Conservation (phyloP, 768 basidiomycete species). For the Pholiota microspora region DNA sequence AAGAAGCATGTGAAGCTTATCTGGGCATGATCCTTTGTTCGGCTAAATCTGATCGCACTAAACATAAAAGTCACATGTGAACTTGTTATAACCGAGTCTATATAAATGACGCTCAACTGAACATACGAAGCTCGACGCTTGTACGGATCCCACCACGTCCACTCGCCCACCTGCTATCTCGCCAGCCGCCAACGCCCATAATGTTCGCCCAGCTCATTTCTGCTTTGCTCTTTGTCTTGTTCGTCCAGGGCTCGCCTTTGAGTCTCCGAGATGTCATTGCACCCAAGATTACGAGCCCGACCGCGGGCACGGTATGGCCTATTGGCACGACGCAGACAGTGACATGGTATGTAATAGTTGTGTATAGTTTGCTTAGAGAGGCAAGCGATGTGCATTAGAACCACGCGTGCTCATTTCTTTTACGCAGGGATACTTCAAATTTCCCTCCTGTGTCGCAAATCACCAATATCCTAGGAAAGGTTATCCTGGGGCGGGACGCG, state of each 20-base stretch:
- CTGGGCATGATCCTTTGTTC: constrained; percentile 4
- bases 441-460: constrained; percentile 43
- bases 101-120: constrained; percentile 23
- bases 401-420: neutral
- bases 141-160: constrained; percentile 17
- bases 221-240: constrained; percentile 13
- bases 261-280: constrained; percentile 42
- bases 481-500: constrained; percentile 50
- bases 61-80: constrained; percentile 17
- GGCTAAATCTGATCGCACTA: neutral
- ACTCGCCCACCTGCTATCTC: constrained; percentile 16
- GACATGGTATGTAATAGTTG: constrained; percentile 40
- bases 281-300: constrained; percentile 50
- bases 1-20: constrained; percentile 3
- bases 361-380: neutral
- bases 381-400: neutral
- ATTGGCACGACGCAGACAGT: constrained; percentile 46
- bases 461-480: constrained; percentile 46
- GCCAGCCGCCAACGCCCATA: constrained; percentile 19
- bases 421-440: constrained; percentile 46
- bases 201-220: constrained; percentile 26
- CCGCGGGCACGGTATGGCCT: constrained; percentile 45
- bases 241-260: constrained; percentile 36
- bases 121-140: constrained; percentile 22
- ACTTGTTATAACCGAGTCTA: constrained; percentile 12